Evolutionary conservation across 2,329 filamentous ascomycete species (phyloP).

Genomic region (Keithomyces neogunnii): DNA sequence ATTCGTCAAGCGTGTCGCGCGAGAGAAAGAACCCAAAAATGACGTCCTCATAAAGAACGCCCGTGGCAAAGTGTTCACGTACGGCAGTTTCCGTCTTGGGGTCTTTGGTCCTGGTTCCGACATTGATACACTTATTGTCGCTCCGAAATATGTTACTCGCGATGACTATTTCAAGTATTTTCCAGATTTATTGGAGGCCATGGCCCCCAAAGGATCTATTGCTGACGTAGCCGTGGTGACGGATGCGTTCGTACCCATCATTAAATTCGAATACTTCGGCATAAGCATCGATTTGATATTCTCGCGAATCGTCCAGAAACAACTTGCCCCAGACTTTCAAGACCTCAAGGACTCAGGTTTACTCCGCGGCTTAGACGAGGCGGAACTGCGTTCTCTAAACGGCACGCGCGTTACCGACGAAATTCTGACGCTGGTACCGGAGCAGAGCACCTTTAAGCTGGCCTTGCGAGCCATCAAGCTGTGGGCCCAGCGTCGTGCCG

Average conservation of each 20-base stretch:
- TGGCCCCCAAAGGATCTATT: constrained; percentile 71
- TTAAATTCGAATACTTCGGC: constrained; percentile 85
- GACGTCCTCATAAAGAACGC: constrained; percentile 72
- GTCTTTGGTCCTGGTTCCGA: constrained; percentile 94
- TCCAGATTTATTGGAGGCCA: constrained; percentile 66
- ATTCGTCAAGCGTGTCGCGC: constrained; percentile 77
- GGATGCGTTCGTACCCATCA: constrained; percentile 91
- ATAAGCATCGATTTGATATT: constrained; percentile 96
- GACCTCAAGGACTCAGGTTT: constrained; percentile 76
- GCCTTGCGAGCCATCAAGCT: constrained; percentile 90
- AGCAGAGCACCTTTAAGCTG: constrained; percentile 80
- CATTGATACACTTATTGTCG: constrained; percentile 93
- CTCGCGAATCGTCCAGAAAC: constrained; percentile 61
- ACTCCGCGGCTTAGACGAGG: constrained; percentile 77
- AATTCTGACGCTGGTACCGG: constrained; percentile 80
- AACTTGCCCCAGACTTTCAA: constrained; percentile 58
- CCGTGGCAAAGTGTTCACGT: constrained; percentile 89
- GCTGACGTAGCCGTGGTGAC: constrained; percentile 77
- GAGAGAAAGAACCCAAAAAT: constrained; percentile 61
- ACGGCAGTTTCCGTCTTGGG: constrained; percentile 89
- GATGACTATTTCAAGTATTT: constrained; percentile 91
- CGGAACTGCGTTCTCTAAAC: constrained; percentile 82
- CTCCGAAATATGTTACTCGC: constrained; percentile 78
- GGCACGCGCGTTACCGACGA: constrained; percentile 92
- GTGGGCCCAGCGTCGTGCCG: constrained; percentile 86